Base-by-base conservation (phyloP, 2,329 filamentous ascomycete species). In the Aspergillus ochraceus region DNA sequence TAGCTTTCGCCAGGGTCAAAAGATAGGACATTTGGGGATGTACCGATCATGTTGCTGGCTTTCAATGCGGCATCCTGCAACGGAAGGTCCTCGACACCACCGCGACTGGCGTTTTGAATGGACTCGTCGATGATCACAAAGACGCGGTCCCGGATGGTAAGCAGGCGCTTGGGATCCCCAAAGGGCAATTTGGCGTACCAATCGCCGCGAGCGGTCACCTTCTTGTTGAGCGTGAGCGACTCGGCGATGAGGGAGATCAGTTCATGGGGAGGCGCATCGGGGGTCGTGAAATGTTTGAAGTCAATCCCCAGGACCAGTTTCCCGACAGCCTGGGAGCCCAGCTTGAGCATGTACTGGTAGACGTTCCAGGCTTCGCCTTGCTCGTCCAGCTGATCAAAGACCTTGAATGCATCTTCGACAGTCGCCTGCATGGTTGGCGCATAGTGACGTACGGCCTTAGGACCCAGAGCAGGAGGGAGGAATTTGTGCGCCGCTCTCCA, bases 391-490 rank as follows among this genome's bases (percentile, higher is more conserved):
- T 71, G 32, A 14, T 36, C 32, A 36, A 36, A 36, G 32, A 36
- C 32, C 10, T 36, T 36, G 32, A 36, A 36, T 1, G 32, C 32
- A 36, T 36, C 32, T 36, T 36, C 32, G 12, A 36, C 32, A 14
- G 32, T 36, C 12, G 32, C 12, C 32, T 36, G 32, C 32, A 36
- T 36, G 11, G 32, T 36, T 36, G 32, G 32, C 32, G 32, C 79
- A 62, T 88, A 88, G 64, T 88, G 86, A 0, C 82, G 76, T 6
- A 88, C 84, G 0, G 86, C 86, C 66, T 85, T 86, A 29, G 85
- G 85, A 0, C 81, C 80, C 12, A 88, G 74, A 0, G 84, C 82
- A 0, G 86, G 85, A 0, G 86, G 84, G 0, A 88, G 65, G 70
- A 87, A 88, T 68, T 88, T 88, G 76, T 88, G 86, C 0, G 82